Conservation (phyloP, 352 stramenopile species). For the Globisporangium abappressorium region DNA sequence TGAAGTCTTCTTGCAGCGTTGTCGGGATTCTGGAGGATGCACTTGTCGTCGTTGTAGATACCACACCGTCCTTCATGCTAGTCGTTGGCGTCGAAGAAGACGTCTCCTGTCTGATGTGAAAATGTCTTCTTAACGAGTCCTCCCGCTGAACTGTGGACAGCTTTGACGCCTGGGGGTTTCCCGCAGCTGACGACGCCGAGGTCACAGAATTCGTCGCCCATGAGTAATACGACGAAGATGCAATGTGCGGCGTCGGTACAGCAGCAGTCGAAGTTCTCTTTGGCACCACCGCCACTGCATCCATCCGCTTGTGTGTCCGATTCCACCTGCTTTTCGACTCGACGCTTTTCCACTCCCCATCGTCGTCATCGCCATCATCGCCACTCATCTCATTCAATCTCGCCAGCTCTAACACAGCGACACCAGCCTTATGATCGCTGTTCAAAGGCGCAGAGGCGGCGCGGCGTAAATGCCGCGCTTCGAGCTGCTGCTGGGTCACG, state of each 20-base stretch:
- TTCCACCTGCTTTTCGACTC: constrained; percentile 16
- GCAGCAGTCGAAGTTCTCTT: neutral
- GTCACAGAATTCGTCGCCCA: constrained; percentile 14
- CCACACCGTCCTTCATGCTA: neutral
- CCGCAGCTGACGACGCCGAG: constrained; percentile 1
- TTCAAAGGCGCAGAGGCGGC: neutral
- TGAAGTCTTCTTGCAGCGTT: constrained; percentile 5
- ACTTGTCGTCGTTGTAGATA: neutral
- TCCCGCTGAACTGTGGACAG: neutral
- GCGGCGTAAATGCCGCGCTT: constrained; percentile 11
- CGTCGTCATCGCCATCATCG: constrained; percentile 4
- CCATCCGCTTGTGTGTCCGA: constrained; percentile 12
- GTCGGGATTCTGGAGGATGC: neutral
- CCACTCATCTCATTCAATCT: neutral
- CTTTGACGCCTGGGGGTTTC: neutral
- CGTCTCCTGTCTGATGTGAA: neutral
- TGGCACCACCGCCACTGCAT: neutral
- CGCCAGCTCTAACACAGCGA: neutral
- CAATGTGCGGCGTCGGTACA: neutral
- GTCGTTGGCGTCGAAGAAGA: neutral
- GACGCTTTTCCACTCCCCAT: constrained; percentile 18
- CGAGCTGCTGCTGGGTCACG: constrained; percentile 20
- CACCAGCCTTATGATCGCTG: too few species aligned
- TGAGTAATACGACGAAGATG: constrained; percentile 7
- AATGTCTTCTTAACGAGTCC: neutral